phyloP scores from a whole-genome alignment of 495 filamentous ascomycete species.

The Xylaria scruposa region DNA sequence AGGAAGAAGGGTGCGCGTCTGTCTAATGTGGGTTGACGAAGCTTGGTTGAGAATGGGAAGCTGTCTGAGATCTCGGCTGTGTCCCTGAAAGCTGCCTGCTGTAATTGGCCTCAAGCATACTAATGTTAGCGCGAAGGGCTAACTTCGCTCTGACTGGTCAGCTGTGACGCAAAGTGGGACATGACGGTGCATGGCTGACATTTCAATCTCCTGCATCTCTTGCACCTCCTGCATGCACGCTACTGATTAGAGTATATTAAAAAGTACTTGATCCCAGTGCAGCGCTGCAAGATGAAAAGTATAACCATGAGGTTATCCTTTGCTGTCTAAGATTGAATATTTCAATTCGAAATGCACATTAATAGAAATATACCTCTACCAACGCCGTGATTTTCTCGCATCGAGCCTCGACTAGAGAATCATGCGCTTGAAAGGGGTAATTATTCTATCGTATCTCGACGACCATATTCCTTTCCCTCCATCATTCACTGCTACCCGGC shows the following conservation, averaged over 20 bases:
- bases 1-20: slow-evolving; percentile 5
- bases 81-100: background rate
- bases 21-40: slow-evolving; percentile 38
- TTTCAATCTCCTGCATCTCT: background rate
- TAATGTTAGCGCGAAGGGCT: background rate
- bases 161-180: slow-evolving; percentile 9
- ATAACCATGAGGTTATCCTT: background rate
- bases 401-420: background rate
- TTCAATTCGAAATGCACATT: background rate
- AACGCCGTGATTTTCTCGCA: background rate
- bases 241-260: background rate
- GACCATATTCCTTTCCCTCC: slow-evolving; percentile 5
- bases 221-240: background rate
- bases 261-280: background rate
- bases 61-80: slow-evolving; percentile 1
- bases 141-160: slow-evolving; percentile 20
- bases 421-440: background rate
- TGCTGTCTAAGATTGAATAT: background rate
- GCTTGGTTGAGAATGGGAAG: slow-evolving; percentile 24
- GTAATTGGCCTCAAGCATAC: background rate
- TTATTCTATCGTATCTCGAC: slow-evolving; percentile 18
- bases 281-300: background rate
- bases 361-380: background rate
- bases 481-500: background rate
- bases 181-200: background rate